phyloP scores from a whole-genome alignment of 352 stramenopile genomes.

The Pythium folliculosum region DNA sequence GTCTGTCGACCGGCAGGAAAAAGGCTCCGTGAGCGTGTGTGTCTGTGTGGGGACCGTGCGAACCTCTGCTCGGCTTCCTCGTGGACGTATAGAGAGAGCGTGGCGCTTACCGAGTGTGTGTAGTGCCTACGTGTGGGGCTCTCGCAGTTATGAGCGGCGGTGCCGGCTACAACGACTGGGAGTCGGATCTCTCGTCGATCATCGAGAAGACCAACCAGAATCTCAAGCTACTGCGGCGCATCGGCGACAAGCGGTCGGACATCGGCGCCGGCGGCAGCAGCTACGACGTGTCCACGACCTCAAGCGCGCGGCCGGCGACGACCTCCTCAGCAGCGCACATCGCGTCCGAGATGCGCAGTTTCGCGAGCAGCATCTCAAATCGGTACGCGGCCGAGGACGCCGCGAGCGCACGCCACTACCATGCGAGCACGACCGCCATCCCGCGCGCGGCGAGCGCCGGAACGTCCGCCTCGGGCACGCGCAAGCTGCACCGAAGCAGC shows the following conservation, averaged over 20 bases:
- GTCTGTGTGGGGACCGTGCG: background rate
- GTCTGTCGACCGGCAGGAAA: background rate
- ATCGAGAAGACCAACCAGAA: constrained; percentile 90
- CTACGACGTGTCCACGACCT: constrained; percentile 47
- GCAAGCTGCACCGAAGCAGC: constrained; percentile 26
- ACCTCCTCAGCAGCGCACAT: constrained; percentile 27
- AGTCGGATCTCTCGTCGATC: constrained; percentile 83
- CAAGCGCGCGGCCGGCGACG: constrained; percentile 11
- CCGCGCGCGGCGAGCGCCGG: constrained; percentile 14
- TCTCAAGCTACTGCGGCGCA: constrained; percentile 79
- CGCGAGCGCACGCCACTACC: background rate
- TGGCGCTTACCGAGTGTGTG: background rate
- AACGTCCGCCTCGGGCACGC: background rate
- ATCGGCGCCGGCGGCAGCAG: background rate
- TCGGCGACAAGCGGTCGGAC: constrained; percentile 71
- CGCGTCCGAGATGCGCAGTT: constrained; percentile 30
- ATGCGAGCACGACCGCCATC: constrained; percentile 21
- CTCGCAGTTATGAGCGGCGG: constrained; percentile 44
- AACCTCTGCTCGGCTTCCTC: background rate
- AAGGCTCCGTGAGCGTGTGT: background rate
- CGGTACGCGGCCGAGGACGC: constrained; percentile 30
- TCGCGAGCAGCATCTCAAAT: constrained; percentile 30
- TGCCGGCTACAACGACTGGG: constrained; percentile 64
- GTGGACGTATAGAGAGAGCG: background rate
- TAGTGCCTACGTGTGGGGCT: background rate